Evolutionary conservation across 2,329 filamentous ascomycete genomes (phyloP).

Genomic region (Apiospora saccharicola): DNA sequence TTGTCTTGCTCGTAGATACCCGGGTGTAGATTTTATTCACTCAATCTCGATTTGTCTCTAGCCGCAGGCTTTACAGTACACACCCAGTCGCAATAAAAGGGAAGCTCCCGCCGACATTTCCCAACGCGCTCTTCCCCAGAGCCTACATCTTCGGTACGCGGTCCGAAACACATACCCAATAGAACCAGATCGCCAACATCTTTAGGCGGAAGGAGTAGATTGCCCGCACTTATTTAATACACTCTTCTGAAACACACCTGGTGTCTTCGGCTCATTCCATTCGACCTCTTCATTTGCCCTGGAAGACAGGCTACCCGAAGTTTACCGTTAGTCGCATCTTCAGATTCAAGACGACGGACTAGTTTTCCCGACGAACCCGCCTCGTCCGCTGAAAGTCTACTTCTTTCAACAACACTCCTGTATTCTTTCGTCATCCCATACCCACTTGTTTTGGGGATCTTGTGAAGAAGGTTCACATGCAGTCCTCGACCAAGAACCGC

Average conservation of each 20-base stretch:
- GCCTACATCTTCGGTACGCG: not conserved
- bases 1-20: not conserved
- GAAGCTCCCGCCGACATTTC: not conserved
- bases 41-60: constrained; percentile 19
- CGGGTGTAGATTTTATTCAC: not conserved
- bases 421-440: not conserved
- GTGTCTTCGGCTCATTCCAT: constrained; percentile 1
- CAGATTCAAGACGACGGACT: not conserved
- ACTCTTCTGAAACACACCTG: not conserved
- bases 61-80: not conserved
- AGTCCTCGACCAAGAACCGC: not conserved
- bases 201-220: not conserved
- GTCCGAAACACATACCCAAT: not conserved
- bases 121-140: not conserved
- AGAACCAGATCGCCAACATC: not conserved
- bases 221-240: not conserved
- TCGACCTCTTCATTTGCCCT: not conserved
- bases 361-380: constrained; percentile 3
- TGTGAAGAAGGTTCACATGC: not conserved
- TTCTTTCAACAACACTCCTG: not conserved
- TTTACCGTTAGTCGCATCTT: not conserved
- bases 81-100: not conserved
- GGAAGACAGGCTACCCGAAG: constrained; percentile 12
- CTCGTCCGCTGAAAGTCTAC: constrained; percentile 7
- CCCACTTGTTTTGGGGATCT: not conserved